phyloP scores from a whole-genome alignment of 1,139 yeast species.

The Kluyveromyces marxianus region DNA sequence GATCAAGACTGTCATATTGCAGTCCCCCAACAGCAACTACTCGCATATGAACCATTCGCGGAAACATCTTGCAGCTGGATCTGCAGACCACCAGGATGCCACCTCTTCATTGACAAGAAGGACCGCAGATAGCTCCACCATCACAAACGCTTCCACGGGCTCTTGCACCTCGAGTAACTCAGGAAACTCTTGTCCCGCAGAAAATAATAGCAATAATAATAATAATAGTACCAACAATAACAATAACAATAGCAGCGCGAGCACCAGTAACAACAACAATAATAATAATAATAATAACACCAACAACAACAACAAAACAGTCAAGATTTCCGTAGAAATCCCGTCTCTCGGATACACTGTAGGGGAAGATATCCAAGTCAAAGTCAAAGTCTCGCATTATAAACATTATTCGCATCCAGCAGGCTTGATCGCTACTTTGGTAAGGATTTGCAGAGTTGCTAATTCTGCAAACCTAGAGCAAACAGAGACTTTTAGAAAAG shows the following conservation, averaged over 20 bases:
- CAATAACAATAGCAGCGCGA: constrained; percentile 9
- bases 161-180: constrained; percentile 10
- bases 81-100: constrained; percentile 13
- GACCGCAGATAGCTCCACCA: constrained; percentile 15
- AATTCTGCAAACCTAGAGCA: constrained; percentile 51
- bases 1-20: constrained; percentile 57
- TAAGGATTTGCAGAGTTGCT: constrained; percentile 72
- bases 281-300: constrained; percentile 5
- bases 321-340: constrained; percentile 50
- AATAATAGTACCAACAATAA: constrained; percentile 9
- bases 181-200: neutral
- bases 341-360: constrained; percentile 67
- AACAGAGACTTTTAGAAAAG: constrained; percentile 76
- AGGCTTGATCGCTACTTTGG: constrained; percentile 73
- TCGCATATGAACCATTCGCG: neutral
- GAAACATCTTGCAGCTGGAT: constrained; percentile 8
- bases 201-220: no score
- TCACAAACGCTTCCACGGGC: constrained; percentile 5
- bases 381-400: constrained; percentile 58
- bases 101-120: constrained; percentile 19
- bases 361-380: constrained; percentile 73
- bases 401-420: constrained; percentile 63
- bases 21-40: constrained; percentile 27
- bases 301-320: constrained; percentile 25
- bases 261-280: no score